These are phyloP conservation scores for Petrea volubilis DNA, from an alignment of 257 asterid species.

Conservation along the genomic window DNA sequence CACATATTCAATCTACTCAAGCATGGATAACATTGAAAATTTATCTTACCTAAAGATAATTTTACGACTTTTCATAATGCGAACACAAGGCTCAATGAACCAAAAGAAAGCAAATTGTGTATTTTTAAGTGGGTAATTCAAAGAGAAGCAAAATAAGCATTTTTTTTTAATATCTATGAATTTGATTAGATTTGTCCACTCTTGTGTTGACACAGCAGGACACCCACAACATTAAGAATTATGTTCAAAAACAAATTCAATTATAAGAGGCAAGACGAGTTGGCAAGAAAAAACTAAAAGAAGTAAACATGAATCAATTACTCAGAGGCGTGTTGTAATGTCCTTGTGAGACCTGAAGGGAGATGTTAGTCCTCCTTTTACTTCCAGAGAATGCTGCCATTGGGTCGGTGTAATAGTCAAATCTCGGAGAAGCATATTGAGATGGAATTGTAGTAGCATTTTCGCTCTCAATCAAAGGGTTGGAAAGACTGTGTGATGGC, in stretches of 20 bases:
- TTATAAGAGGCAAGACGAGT: not conserved
- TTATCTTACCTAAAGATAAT: not conserved
- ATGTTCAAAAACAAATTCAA: not conserved
- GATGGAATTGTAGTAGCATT: constrained; percentile 26
- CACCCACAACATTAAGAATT: not conserved
- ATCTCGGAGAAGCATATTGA: constrained; percentile 46
- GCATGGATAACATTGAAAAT: not conserved
- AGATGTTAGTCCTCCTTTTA: constrained; percentile 43
- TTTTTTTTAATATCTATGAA: not conserved
- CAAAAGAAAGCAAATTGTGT: not conserved
- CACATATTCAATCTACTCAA: not conserved
- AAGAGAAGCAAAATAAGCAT: not conserved
- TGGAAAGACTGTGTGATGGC: constrained; percentile 49
- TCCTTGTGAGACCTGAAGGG: constrained; percentile 53
- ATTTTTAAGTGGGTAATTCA: not conserved
- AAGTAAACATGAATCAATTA: constrained; percentile 31
- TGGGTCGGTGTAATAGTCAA: constrained; percentile 84
- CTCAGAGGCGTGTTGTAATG: constrained; percentile 51
- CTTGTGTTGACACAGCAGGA: not conserved
- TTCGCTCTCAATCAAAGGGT: constrained; percentile 59
- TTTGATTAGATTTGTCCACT: not conserved
- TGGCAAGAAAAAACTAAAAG: not conserved
- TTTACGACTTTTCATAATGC: not conserved
- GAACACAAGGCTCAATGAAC: not conserved
- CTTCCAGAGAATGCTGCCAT: constrained; percentile 73